These are phyloP conservation scores for Actinomortierella ambigua DNA, from an alignment of 371 early-diverging fungal genomes.

Conservation along the genomic window DNA sequence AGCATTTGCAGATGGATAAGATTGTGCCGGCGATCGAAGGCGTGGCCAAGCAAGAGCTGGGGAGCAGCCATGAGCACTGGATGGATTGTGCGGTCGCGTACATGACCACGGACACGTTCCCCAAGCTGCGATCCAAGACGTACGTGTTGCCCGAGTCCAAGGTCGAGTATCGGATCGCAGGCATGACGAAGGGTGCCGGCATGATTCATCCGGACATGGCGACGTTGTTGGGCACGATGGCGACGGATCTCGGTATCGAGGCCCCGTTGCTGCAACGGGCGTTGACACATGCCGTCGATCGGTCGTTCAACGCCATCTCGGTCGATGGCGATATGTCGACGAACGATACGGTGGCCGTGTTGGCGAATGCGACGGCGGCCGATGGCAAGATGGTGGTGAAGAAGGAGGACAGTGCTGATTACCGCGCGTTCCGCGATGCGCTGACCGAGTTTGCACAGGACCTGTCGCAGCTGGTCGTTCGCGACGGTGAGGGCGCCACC, in stretches of 20 bases:
- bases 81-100: constrained; percentile 82
- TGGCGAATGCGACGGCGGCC: constrained; percentile 85
- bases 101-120: constrained; percentile 98
- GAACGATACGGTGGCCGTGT: constrained; percentile 88
- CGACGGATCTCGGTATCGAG: constrained; percentile 81
- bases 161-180: constrained; percentile 75
- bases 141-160: constrained; percentile 56
- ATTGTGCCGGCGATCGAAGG: constrained; percentile 74
- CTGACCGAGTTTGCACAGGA: constrained; percentile 83
- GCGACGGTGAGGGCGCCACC: constrained; percentile 97
- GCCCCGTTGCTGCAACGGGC: constrained; percentile 72
- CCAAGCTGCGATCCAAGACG: constrained; percentile 79
- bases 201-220: constrained; percentile 97
- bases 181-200: constrained; percentile 95
- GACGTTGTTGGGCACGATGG: constrained; percentile 86
- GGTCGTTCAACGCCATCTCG: constrained; percentile 93
- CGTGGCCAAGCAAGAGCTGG: constrained; percentile 50
- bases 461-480: constrained; percentile 84
- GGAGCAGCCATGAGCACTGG: constrained; percentile 71
- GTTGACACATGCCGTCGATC: constrained; percentile 79
- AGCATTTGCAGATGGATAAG: constrained; percentile 85
- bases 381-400: constrained; percentile 49
- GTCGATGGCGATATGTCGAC: constrained; percentile 97
- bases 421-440: constrained; percentile 66
- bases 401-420: constrained; percentile 58